A percentile compares a stretch with the other conserved stretches of the same genome.
These are phyloP conservation scores for Tolypocladium album DNA, from an alignment of 2,329 filamentous ascomycete genomes.

Conservation along the genomic window DNA sequence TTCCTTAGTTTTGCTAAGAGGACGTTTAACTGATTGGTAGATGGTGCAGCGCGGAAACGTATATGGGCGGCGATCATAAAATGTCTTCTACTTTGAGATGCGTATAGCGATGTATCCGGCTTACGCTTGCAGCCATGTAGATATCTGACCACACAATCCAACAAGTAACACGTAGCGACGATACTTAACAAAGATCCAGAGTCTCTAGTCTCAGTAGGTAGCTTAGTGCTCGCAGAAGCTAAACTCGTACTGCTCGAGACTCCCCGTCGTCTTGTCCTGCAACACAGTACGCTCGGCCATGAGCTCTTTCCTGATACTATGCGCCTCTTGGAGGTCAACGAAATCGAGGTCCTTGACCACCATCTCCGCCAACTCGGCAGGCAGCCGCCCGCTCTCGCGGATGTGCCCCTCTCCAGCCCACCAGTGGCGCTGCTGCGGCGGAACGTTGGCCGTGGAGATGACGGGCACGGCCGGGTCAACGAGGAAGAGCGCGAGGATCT, in stretches of 20 bases:
- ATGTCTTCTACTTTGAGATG: neutral
- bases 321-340: conserved; percentile 11
- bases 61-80: neutral
- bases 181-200: accelerated
- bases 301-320: conserved; percentile 11
- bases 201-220: neutral
- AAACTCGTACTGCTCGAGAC: conserved; percentile 3
- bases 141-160: neutral
- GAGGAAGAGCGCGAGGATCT: conserved; percentile 49
- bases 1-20: no score
- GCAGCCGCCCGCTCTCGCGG: neutral
- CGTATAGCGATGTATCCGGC: neutral
- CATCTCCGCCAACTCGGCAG: neutral
- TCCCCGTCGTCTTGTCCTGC: conserved; percentile 1
- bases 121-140: neutral
- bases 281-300: conserved; percentile 14
- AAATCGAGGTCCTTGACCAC: neutral
- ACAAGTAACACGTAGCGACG: accelerated
- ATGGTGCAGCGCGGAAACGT: neutral
- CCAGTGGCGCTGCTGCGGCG: conserved; percentile 30
- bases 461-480: conserved; percentile 42
- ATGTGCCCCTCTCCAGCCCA: conserved; percentile 9
- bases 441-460: conserved; percentile 32
- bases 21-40: neutral
- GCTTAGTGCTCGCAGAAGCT: conserved; percentile 15